A percentile compares a stretch with the other conserved stretches of the same genome.
Evolutionary conservation across 2,329 filamentous ascomycete species (phyloP).

Genomic region (Bipolaris oryzae): DNA sequence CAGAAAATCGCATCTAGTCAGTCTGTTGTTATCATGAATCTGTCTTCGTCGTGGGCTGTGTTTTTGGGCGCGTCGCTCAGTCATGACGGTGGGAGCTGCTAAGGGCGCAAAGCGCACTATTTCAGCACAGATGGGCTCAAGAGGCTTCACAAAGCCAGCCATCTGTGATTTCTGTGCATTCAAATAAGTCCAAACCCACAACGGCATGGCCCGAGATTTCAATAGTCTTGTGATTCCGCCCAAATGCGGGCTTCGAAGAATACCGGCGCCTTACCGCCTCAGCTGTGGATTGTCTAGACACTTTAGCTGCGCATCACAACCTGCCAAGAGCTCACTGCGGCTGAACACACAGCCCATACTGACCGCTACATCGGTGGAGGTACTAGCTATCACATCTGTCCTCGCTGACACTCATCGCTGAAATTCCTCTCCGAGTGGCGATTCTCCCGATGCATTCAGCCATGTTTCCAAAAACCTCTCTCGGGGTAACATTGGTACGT

Average conservation of each 20-base stretch:
- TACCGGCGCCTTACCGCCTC: background rate
- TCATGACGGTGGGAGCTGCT: background rate
- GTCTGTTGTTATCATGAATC: background rate
- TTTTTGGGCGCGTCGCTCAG: background rate
- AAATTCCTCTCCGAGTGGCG: background rate
- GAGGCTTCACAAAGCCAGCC: background rate
- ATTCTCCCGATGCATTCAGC: background rate
- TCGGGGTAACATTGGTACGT: conserved; percentile 7
- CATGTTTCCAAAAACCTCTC: background rate
- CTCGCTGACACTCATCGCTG: no score
- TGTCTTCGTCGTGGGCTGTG: conserved; percentile 1
- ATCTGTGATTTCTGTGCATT: background rate
- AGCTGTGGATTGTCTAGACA: background rate
- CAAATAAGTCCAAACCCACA: background rate
- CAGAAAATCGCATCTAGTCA: background rate
- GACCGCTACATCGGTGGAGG: background rate
- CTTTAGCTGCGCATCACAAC: background rate
- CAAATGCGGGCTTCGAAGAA: background rate
- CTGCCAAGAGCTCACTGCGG: conserved; percentile 7
- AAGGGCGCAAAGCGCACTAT: background rate
- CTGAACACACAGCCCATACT: conserved; percentile 9
- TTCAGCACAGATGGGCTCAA: background rate
- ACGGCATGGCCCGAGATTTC: background rate
- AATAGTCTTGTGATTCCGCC: background rate
- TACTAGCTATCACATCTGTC: background rate